phyloP scores from a whole-genome alignment of 2,329 filamentous ascomycete species.

The Fusarium heterosporum region DNA sequence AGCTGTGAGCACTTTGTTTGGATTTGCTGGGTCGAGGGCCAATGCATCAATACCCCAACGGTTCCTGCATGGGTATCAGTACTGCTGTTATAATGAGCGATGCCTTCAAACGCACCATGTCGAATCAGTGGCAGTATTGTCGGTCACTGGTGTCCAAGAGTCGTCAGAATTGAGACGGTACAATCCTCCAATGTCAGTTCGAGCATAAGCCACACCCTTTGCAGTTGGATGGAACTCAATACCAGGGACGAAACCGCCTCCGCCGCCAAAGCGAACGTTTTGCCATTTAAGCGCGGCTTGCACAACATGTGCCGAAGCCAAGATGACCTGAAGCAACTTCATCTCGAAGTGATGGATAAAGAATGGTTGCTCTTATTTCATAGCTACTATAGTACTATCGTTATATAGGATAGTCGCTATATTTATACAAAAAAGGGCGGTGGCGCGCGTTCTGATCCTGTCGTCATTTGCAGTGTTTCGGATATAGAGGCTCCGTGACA shows the following conservation, averaged over 20 bases:
- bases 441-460: background rate
- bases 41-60: conserved; percentile 69
- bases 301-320: conserved; percentile 12
- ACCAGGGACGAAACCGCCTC: conserved; percentile 31
- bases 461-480: background rate
- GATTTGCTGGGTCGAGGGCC: conserved; percentile 65
- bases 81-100: rapidly evolving
- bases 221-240: conserved; percentile 40
- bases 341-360: background rate
- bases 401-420: background rate
- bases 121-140: conserved; percentile 19
- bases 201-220: conserved; percentile 32
- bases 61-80: conserved; percentile 52
- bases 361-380: background rate
- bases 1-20: conserved; percentile 64
- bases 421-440: background rate
- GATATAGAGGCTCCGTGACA: background rate
- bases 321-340: conserved; percentile 24
- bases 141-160: conserved; percentile 37
- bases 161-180: conserved; percentile 39
- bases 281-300: conserved; percentile 33
- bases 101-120: conserved; percentile 6
- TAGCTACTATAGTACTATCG: background rate
- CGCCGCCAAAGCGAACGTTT: conserved; percentile 36
- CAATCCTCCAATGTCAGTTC: conserved; percentile 36